Conservation (phyloP, 306 rosid species). For the Albizia julibrissin region DNA sequence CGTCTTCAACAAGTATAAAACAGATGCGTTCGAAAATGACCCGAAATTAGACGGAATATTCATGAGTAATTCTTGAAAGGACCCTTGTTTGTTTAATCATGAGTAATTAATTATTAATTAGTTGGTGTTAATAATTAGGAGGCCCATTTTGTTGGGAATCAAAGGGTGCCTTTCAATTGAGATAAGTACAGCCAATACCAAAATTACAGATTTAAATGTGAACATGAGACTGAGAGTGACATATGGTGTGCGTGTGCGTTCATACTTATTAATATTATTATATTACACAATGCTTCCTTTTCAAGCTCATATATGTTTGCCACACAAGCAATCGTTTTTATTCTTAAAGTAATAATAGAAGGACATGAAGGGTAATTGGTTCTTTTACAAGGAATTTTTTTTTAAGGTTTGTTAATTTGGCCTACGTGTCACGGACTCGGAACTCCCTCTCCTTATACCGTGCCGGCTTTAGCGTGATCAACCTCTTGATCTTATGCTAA, state of each 20-base stretch:
- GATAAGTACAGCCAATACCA: conserved; percentile 50
- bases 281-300: background rate
- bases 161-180: background rate
- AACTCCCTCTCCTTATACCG: too few relatives aligned
- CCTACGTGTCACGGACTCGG: too few relatives aligned
- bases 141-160: background rate
- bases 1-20: background rate
- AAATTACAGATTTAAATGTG: conserved; percentile 36
- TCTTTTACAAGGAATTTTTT: background rate
- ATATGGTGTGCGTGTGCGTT: conserved; percentile 29
- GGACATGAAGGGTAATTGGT: background rate
- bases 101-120: background rate
- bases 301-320: background rate
- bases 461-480: too few relatives aligned
- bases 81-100: background rate
- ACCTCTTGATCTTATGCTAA: too few relatives aligned
- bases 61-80: too few relatives aligned
- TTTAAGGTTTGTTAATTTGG: background rate
- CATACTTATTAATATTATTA: background rate
- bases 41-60: background rate
- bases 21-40: background rate
- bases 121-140: background rate
- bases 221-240: conserved; percentile 27
- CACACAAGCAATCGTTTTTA: background rate
- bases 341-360: background rate